phyloP scores from a whole-genome alignment of 371 early-diverging fungal genomes.

The Thermomucor indicae-seudaticae region DNA sequence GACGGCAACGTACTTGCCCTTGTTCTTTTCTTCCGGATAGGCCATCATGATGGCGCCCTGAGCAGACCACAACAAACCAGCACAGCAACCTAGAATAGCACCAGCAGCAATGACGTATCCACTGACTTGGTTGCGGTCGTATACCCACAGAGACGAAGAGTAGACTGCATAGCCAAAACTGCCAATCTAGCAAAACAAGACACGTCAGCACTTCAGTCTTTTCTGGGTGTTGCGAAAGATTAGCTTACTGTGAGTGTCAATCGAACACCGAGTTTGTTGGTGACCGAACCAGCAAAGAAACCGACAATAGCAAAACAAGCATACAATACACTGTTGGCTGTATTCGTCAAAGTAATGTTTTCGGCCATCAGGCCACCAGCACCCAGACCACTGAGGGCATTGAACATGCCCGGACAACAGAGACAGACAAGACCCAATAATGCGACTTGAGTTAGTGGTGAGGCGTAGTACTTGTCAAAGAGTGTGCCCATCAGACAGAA shows the following conservation, averaged over 20 bases:
- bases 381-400: conserved; percentile 43
- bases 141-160: conserved; percentile 42
- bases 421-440: conserved; percentile 77
- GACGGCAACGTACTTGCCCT: conserved; percentile 62
- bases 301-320: conserved; percentile 61
- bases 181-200: conserved; percentile 12
- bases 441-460: conserved; percentile 64
- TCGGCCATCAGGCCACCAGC: conserved; percentile 40
- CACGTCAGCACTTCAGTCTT: background rate
- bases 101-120: conserved; percentile 47
- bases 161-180: conserved; percentile 50
- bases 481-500: conserved; percentile 3
- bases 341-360: conserved; percentile 54
- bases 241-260: conserved; percentile 28
- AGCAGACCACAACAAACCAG: conserved; percentile 57
- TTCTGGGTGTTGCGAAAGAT: background rate
- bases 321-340: conserved; percentile 64
- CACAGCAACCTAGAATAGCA: conserved; percentile 50
- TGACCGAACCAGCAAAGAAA: conserved; percentile 51
- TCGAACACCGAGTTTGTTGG: conserved; percentile 50
- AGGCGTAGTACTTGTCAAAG: conserved; percentile 1
- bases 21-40: conserved; percentile 54
- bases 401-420: conserved; percentile 78
- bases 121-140: conserved; percentile 26
- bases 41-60: conserved; percentile 61